phyloP scores from a whole-genome alignment of 2,329 filamentous ascomycete genomes.

The Microdochium bolleyi region DNA sequence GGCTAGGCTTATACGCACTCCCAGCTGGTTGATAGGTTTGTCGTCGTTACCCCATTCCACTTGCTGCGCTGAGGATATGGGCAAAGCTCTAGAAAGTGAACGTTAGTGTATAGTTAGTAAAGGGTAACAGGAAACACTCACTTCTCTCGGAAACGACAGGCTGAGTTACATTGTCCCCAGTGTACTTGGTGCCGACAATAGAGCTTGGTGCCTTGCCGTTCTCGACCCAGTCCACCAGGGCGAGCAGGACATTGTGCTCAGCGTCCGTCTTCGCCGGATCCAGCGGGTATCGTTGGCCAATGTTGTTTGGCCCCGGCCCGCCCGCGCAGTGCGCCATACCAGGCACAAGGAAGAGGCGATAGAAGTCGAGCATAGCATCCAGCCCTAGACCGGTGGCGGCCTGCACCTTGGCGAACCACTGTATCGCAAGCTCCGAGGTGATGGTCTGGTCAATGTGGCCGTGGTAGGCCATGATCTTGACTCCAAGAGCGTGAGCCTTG shows the following conservation, averaged over 20 bases:
- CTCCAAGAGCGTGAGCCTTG: slow-evolving; percentile 5
- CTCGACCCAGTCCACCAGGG: slow-evolving; percentile 9
- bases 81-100: slow-evolving; percentile 4
- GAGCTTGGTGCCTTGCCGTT: slow-evolving; percentile 4
- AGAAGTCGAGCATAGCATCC: slow-evolving; percentile 16
- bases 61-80: slow-evolving; percentile 7
- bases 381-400: slow-evolving; percentile 4
- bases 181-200: slow-evolving; percentile 8
- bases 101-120: not conserved
- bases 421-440: slow-evolving; percentile 5
- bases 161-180: slow-evolving; percentile 6
- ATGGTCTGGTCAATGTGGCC: slow-evolving; percentile 9
- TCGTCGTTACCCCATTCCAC: slow-evolving; percentile 5
- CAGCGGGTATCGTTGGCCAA: slow-evolving; percentile 7
- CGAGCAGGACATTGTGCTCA: slow-evolving; percentile 6
- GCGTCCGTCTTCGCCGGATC: slow-evolving; percentile 6
- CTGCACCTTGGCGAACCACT: slow-evolving; percentile 7
- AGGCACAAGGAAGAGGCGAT: slow-evolving; percentile 13
- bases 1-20: slow-evolving; percentile 1
- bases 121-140: slow-evolving; percentile 1
- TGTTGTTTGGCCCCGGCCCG: slow-evolving; percentile 6
- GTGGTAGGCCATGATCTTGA: slow-evolving; percentile 10
- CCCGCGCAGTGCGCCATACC: slow-evolving; percentile 10
- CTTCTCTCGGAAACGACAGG: slow-evolving; percentile 6
- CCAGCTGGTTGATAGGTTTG: slow-evolving; percentile 8